Base-by-base conservation (phyloP, 2,329 filamentous ascomycete species). In the Falciphora oryzae region DNA sequence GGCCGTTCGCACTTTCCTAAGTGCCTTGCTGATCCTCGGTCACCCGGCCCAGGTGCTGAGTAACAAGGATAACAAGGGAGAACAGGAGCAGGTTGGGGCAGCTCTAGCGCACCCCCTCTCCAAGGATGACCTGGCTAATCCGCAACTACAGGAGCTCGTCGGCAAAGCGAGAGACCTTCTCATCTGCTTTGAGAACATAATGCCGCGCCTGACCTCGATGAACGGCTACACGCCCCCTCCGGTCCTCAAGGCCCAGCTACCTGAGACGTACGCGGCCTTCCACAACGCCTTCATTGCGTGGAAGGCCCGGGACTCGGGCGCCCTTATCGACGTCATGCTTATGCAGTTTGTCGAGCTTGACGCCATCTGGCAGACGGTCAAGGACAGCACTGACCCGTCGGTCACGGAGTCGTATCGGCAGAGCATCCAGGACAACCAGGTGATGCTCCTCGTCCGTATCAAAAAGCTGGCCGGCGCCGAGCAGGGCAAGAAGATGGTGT, bases 311-410 rank as follows among this genome's bases (percentile, higher is more conserved):
- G 91, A 94, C 73, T 91, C 90, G 0, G 88, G 88, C 64, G 88
- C 90, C 0, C 79, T 95, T 5, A 86, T 94, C 63, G 89, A 93
- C 70, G 89, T 92, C 64, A 93, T 95, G 91, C 82, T 94, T n/a
- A 84, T 91, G 71, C 90, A 92, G 68, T 93, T 94, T 74, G 90
- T 93, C 25, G 91, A 93, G 72, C 83, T 95, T 2, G 91, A 95
- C 71, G 89, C 89, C 50, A 94, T 94, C 61, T 90, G 90, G 81
- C 89, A 93, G 72, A 91, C 89, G 3, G 90, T 95, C 73, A 93
- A 92, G 74, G 88, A 92, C 70, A 88, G 88, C 63, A 90, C 87
- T 0, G 87, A 91, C 61, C 87, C 89, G 56, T 85, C 87, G 22
- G 90, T 92, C 2, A 85, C 89, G 0, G 86, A 85, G 25, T 86